Evolutionary conservation across 2,329 filamentous ascomycete genomes (phyloP), one percentile per base, ranked within the genome.

Genomic region (Claviceps purpurea): DNA sequence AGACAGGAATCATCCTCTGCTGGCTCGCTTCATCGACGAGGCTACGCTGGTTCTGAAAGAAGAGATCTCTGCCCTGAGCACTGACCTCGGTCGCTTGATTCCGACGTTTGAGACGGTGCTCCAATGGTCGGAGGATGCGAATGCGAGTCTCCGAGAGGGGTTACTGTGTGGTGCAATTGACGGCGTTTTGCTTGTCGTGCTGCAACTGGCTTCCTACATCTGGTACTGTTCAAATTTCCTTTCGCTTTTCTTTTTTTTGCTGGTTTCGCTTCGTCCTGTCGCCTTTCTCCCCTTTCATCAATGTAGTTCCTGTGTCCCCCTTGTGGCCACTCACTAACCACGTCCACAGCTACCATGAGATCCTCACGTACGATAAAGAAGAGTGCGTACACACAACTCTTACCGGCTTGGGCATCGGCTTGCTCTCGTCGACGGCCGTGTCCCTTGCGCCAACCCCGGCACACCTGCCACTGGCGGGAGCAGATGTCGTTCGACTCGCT

Each of bases 81-180:
- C 50, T 2, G 46, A 34, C 5, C 30, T 69, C 14, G 63, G 56
- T 47, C 43, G 52, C 4, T 49, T 65, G 6, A 54, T 73, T 20
- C 66, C 67, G 4, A 56, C 64, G 0, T 71, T 73, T 46, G 64
- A 71, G 47, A 65, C 59, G 4, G 54, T 74, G 7, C 56, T 69
- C 2, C 57, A 58, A 48, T 63, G 68, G 39, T 50, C 39, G 16
- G 64, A 57, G 1, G 65, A 70, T 16, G 45, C 57, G 4, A 58
- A 65, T 16, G 45, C 58, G 4, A 58, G 64, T 3, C 63, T 75
- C 2, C 68, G 71, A 1, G 58, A 67, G 14, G 69, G 73, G 1
- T 61, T 58, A 6, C 58, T 77, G 7, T 62, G 68, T 38, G 74
- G 66, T 0, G 60, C 74, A 4, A 58, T 76, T 2, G 73, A 76